Percentiles rank a stretch among this genome's conserved stretches.
Evolutionary conservation across 345 rosid genomes (phyloP).

Genomic region (Ceriops tagal): DNA sequence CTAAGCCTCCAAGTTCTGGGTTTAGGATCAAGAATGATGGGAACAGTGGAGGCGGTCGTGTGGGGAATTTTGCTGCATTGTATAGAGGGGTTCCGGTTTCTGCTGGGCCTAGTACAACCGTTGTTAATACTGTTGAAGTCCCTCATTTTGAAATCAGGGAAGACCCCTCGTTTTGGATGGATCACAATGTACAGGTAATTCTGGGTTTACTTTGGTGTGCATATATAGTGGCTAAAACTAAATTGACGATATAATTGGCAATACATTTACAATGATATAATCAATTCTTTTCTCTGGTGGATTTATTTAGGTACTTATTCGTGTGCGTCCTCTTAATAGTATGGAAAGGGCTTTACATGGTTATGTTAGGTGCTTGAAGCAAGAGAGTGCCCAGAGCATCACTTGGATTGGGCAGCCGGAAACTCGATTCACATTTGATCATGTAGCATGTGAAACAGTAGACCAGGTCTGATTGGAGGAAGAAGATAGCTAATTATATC

Average conservation of each 20-base stretch:
- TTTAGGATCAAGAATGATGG: conserved; percentile 57
- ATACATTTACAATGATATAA: conserved; percentile 33
- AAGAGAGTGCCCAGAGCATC: conserved; percentile 77
- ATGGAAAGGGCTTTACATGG: conserved; percentile 72
- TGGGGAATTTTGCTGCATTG: conserved; percentile 62
- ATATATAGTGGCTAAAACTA: too few relatives aligned
- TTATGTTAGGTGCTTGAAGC: conserved; percentile 78
- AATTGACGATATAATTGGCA: not conserved
- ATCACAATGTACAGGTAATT: conserved; percentile 2
- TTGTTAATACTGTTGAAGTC: conserved; percentile 73
- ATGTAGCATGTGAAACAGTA: conserved; percentile 87
- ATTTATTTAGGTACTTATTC: not conserved
- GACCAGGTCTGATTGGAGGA: conserved; percentile 60
- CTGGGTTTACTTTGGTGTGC: not conserved
- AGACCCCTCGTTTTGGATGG: conserved; percentile 1
- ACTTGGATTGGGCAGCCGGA: conserved; percentile 91
- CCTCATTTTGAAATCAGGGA: conserved; percentile 93
- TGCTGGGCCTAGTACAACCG: conserved; percentile 33
- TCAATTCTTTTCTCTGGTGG: conserved; percentile 54
- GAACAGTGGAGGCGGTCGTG: conserved; percentile 36
- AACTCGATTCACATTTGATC: conserved; percentile 79
- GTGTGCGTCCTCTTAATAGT: conserved; percentile 64
- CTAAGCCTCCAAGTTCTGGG: conserved; percentile 69
- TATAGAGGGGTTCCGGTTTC: conserved; percentile 70
- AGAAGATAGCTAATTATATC: not conserved